These are phyloP conservation scores for Trametes cinnabarina DNA, from an alignment of 768 basidiomycete species.

Conservation along the genomic window DNA sequence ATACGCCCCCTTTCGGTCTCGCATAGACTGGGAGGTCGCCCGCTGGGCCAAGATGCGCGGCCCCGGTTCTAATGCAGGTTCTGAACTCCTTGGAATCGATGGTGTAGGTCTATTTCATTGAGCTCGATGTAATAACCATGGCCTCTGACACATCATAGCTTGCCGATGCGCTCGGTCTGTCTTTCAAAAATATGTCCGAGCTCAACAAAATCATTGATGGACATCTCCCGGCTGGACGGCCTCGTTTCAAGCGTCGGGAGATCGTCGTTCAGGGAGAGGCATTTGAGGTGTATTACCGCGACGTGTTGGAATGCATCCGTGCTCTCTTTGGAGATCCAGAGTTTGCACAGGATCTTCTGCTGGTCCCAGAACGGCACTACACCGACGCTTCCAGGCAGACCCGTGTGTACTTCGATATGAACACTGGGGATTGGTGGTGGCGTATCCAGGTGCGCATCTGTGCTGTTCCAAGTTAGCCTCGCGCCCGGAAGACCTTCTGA, in stretches of 20 bases:
- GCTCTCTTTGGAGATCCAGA: constrained; percentile 35
- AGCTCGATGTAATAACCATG: too few relatives aligned
- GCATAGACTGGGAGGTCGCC: too few relatives aligned
- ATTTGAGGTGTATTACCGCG: constrained; percentile 32
- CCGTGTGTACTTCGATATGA: constrained; percentile 40
- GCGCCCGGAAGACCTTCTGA: too few relatives aligned
- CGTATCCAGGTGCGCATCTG: constrained; percentile 37
- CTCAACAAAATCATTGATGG: constrained; percentile 34
- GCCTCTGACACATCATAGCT: too few relatives aligned
- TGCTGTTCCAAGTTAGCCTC: too few relatives aligned
- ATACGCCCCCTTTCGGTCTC: too few relatives aligned
- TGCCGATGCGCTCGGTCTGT: constrained; percentile 18
- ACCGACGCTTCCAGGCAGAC: constrained; percentile 24
- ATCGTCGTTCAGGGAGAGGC: constrained; percentile 29
- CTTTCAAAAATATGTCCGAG: constrained; percentile 29
- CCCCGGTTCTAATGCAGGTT: too few relatives aligned
- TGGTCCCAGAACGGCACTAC: constrained; percentile 39
- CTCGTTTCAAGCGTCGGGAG: constrained; percentile 26
- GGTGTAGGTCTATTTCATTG: too few relatives aligned
- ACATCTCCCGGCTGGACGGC: constrained; percentile 22
- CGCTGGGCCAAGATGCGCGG: too few relatives aligned
- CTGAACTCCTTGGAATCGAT: too few relatives aligned
- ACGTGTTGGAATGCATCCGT: constrained; percentile 35
- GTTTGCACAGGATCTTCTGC: constrained; percentile 28
- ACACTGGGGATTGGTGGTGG: constrained; percentile 55